Percentiles rank a stretch among this genome's conserved stretches.
Evolutionary conservation across 345 rosid species (phyloP).

Genomic region (Dovyalis caffra): DNA sequence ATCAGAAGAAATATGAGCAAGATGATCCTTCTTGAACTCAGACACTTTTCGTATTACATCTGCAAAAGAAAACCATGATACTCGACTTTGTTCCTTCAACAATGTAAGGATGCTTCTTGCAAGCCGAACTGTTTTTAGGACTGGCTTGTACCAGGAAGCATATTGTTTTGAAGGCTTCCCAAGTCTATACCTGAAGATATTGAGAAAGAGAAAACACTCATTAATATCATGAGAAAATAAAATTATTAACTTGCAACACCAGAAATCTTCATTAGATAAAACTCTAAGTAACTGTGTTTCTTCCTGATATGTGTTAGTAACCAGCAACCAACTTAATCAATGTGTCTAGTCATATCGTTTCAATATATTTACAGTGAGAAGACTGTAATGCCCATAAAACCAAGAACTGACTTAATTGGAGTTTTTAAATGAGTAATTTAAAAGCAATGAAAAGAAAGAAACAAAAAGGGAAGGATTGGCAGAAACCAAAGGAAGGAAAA

Average conservation of each 20-base stretch:
- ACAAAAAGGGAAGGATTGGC: too few species aligned
- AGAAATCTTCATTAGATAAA: background rate
- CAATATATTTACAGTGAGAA: too few species aligned
- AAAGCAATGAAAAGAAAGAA: too few species aligned
- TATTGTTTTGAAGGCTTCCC: conserved; percentile 84
- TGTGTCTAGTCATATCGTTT: too few species aligned
- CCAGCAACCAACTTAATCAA: background rate
- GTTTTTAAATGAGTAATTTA: too few species aligned
- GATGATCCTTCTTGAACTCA: conserved; percentile 43
- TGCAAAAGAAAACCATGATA: conserved; percentile 57
- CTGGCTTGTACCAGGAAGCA: conserved; percentile 70
- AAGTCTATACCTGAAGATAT: conserved; percentile 67
- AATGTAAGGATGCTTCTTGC: conserved; percentile 59
- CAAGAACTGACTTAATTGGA: too few species aligned
- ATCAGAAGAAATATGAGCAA: conserved; percentile 62
- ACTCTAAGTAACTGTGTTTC: background rate
- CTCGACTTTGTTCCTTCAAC: conserved; percentile 56
- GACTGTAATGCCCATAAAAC: too few species aligned
- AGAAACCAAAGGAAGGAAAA: too few species aligned
- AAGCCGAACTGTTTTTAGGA: conserved; percentile 64
- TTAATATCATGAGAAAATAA: background rate
- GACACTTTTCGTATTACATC: conserved; percentile 54
- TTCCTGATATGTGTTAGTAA: background rate
- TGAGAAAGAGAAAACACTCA: conserved; percentile 7
- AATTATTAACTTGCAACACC: background rate